Evolutionary conservation across 1,139 yeast species (phyloP), one percentile per base, ranked within the genome.

Genomic region (Suhomyces anneliseae): DNA sequence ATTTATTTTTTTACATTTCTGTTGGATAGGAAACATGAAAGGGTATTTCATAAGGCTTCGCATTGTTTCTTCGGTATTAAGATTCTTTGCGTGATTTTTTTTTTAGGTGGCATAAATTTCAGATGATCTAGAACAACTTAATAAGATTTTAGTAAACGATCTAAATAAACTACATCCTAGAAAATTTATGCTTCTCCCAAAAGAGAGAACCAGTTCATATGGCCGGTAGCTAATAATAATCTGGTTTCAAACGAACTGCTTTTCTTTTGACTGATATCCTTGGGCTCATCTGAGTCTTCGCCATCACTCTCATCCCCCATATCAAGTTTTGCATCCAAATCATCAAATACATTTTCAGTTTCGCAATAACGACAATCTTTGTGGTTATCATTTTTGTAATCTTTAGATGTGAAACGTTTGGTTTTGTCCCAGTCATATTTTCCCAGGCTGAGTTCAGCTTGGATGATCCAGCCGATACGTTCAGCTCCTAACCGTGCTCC

Each of bases 401-500:
- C 36, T 9, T 7, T 26, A 7, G 32, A 9, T 9, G 7, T 5
- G 7, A 11, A 29, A 11, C 4, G 32, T 29, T 29, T 32, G 11
- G 27, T 27, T 19, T 10, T 36, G 2, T 35, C 34, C 72, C 71
- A 66, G 34, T 65, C 61, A 27, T 63, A 59, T 14, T 52, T 47
- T 0, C 70, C 70, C 40, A 47, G 49, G 3, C 62, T 52, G 42
- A 57, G 58, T 44, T 59, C 53, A 14, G 66, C 66, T 47, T 70
- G 74, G 15, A 69, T 49, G 44, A 49, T 61, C 75, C 75, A 72
- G 1, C 76, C 79, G 31, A 74, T 66, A 44, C 81, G 54, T 53
- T 76, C 81, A 0, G 80, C 79, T 3, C 79, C 79, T 10, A 69
- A 54, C 33, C 81, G 56, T 0, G 79, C 79, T 3, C 81, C 81